phyloP scores from a whole-genome alignment of 1,284 basidiomycete species.

The Cronartium ribicola region DNA sequence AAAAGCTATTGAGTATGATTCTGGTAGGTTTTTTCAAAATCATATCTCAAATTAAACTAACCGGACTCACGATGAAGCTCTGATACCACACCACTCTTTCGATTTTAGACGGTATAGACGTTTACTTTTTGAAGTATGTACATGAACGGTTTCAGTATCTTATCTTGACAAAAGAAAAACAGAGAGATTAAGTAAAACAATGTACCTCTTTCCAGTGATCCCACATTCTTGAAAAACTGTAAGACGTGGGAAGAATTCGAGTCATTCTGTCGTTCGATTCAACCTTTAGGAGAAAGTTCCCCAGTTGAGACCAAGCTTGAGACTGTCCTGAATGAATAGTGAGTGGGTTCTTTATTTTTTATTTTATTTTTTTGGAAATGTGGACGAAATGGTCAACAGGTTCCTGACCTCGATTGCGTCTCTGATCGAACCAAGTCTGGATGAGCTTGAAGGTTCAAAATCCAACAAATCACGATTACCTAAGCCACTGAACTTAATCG shows the following conservation, averaged over 20 bases:
- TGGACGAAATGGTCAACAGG: no score
- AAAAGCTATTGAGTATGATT: background rate
- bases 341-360: background rate
- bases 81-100: no score
- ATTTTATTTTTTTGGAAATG: no score
- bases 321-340: background rate
- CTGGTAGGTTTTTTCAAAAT: background rate
- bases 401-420: background rate
- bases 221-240: background rate
- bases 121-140: conserved; percentile 1
- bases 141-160: background rate
- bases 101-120: conserved; percentile 6
- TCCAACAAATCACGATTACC: conserved; percentile 50
- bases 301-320: background rate
- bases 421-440: background rate
- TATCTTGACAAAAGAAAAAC: no score
- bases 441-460: conserved; percentile 48
- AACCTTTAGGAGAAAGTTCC: background rate
- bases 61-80: no score
- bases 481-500: conserved; percentile 61
- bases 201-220: no score
- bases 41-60: no score
- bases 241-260: background rate
- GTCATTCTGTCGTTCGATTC: background rate
- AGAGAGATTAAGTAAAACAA: no score